Evolutionary conservation across 2,329 filamentous ascomycete genomes (phyloP), one percentile per base, ranked within the genome.

Genomic region (Epichloe coenophiala): DNA sequence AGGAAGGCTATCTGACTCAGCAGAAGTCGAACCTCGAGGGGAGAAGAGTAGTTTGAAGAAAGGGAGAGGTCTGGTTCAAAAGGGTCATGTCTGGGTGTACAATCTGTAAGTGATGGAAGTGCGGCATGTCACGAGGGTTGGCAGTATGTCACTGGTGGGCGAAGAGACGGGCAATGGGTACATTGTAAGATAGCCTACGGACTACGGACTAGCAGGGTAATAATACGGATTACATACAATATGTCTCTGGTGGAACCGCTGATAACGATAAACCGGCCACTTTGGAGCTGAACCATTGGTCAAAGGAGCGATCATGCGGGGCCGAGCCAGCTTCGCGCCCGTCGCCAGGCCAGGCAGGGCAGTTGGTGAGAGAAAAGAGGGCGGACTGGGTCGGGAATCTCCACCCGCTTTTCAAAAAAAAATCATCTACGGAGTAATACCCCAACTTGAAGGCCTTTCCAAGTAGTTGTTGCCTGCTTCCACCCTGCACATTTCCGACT

Each of bases 121-220:
- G 45, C 42, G 40, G 41, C 45, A 46, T 48, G 54, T 55, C 54
- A 55, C 52, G 52, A 54, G 17, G 52, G 36, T 19, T 33, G 47
- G 12, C 13, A 27, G 31, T 12, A 23, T 41, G 39, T 41, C 39
- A 42, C 39, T 36, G n/a, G n/a, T n/a, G 31, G 39, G 17, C 13
- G 3, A 40, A 40, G 13, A n/a, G 38, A 40, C 27, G 27, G 36
- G 38, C 38, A 23, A 23, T 21, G 21, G 4, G 21, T 23, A 23
- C 21, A 23, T 23, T 23, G 19, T 19, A 19, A 19, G 19, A 19
- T 19, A 19, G 19, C 19, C 2, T 19, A n/a, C n/a, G n/a, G n/a
- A n/a, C n/a, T n/a, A n/a, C n/a, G n/a, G n/a, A n/a, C n/a, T n/a
- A 19, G 19, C 19, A 19, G 19, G 19, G 21, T n/a, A n/a, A n/a